These are phyloP conservation scores for Pestalotiopsis fici DNA, from an alignment of 2,329 filamentous ascomycete genomes.

Conservation along the genomic window DNA sequence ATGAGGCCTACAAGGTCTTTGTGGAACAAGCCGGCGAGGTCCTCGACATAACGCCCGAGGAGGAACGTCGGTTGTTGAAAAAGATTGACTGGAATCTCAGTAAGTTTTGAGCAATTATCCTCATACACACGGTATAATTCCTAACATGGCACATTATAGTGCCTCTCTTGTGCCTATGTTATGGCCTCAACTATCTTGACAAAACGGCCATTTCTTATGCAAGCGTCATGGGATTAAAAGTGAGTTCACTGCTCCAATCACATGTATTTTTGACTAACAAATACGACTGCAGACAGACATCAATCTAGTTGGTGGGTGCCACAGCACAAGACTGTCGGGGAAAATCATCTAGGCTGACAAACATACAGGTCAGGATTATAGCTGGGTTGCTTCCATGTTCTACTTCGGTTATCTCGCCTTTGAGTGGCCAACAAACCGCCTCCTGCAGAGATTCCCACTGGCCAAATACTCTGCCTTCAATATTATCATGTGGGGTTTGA, in stretches of 20 bases:
- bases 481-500: conserved; percentile 62
- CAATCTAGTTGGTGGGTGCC: conserved; percentile 21
- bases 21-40: conserved; percentile 31
- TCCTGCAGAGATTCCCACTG: conserved; percentile 64
- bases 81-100: conserved; percentile 47
- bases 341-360: background rate
- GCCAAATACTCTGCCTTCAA: conserved; percentile 68
- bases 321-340: background rate
- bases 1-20: conserved; percentile 43
- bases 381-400: conserved; percentile 53
- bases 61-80: conserved; percentile 39
- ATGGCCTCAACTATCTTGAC: conserved; percentile 59
- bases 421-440: conserved; percentile 67
- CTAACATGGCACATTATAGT: background rate
- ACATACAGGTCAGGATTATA: conserved; percentile 38
- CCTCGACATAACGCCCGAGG: conserved; percentile 37
- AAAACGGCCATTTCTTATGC: conserved; percentile 47
- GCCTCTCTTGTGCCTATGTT: conserved; percentile 56
- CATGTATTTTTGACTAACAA: background rate
- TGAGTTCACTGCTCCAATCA: conserved; percentile 10
- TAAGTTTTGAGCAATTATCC: conserved; percentile 22
- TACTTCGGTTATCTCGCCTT: conserved; percentile 54
- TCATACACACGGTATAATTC: background rate
- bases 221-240: conserved; percentile 53
- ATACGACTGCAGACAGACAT: conserved; percentile 20